Base-by-base conservation (phyloP, 768 basidiomycete genomes). In the Lentinula sp. region DNA sequence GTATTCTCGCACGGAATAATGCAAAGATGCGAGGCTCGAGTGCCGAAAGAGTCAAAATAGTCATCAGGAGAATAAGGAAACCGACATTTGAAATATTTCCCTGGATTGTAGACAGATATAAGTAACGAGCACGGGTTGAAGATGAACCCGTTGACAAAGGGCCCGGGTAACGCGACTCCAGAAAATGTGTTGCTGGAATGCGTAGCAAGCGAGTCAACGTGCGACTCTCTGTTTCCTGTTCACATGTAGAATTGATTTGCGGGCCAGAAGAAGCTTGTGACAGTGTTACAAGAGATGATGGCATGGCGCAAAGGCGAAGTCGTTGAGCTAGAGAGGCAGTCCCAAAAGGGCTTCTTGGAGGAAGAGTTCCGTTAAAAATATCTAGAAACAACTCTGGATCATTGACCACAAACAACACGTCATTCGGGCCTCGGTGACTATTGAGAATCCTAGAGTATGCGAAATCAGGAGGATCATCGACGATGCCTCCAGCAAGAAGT, bases 21-120 rank as follows among this genome's bases (percentile, higher is more conserved):
- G 61, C 49, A 63, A 82, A 85, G 1, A 80, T 57, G 61, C 51
- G 62, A 59, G 68, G 67, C 67, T 84, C 81, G 7, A 82, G 6
- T 0, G 55, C 49, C n/a, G 75, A 76, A 3, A 77, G 50, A 3
- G 67, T 8, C 16, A 73, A 67, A 32, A 72, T 59, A n/a, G 63
- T 53, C 48, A 63, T 64, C 1, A 83, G 45, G 16, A 65, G 66
- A 64, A 58, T 49, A 57, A 43, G 59, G 36, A 65, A 52, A 35
- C 62, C 75, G 71, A 16, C 73, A 65, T 43, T 56, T 0, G 37
- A 33, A 15, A 56, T 2, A 2, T 33, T n/a, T 41, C 33, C 37
- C 41, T 9, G 71, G 61, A 66, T 56, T 49, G 48, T 20, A 35
- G 59, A 23, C 15, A 20, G 6, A 20, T 13, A 39, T 7, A 18